phyloP scores from a whole-genome alignment of 352 stramenopile species.

The Pythium myriotylum region DNA sequence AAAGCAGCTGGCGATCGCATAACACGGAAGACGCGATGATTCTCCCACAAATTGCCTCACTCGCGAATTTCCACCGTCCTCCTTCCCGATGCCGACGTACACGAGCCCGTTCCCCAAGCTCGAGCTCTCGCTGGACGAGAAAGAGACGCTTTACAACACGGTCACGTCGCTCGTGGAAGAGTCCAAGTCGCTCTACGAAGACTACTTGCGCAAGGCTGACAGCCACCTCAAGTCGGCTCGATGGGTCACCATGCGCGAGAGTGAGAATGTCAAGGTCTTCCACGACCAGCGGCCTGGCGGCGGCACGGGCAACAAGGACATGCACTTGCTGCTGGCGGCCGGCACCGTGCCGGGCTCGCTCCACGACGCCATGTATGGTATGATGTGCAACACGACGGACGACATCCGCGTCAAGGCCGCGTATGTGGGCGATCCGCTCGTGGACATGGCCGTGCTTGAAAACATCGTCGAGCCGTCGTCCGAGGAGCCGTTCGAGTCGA shows the following conservation, averaged over 20 bases:
- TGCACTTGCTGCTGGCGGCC: conserved; percentile 19
- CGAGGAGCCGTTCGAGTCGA: conserved; percentile 50
- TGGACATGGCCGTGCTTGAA: conserved; percentile 49
- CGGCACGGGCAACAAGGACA: conserved; percentile 15
- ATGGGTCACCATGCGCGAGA: conserved; percentile 50
- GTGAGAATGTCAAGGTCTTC: conserved; percentile 45
- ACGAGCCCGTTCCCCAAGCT: conserved; percentile 36
- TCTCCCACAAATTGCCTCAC: no score
- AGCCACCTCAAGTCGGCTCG: conserved; percentile 34
- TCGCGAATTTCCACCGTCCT: no score
- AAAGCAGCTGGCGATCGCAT: no score
- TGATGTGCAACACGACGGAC: conserved; percentile 39
- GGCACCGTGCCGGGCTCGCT: conserved; percentile 52
- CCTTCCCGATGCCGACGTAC: background rate
- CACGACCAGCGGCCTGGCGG: conserved; percentile 21
- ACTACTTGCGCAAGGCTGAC: conserved; percentile 39
- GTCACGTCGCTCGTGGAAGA: conserved; percentile 48
- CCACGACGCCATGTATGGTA: conserved; percentile 63
- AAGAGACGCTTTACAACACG: conserved; percentile 42
- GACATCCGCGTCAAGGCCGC: conserved; percentile 57
- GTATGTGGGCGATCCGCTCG: conserved; percentile 46
- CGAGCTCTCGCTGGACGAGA: conserved; percentile 45
- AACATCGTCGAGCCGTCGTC: conserved; percentile 41
- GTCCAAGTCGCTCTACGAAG: conserved; percentile 43
- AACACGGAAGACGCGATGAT: no score